Percentiles rank a stretch among this genome's conserved stretches.
Conservation (phyloP, 2,329 filamentous ascomycete species). For the Penicillium sp. region DNA sequence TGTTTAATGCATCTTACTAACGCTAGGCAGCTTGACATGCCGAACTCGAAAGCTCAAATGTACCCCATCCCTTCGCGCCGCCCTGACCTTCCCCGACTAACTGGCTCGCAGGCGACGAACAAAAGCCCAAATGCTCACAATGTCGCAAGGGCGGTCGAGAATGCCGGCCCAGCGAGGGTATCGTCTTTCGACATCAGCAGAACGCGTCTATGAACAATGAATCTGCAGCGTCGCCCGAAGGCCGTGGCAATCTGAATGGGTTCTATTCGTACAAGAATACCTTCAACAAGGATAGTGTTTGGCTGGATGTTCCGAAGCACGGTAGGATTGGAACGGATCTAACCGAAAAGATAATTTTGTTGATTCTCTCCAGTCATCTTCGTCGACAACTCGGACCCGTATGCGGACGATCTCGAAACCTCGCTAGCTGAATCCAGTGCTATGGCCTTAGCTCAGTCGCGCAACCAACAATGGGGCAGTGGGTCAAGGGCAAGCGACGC, state of each 20-base stretch:
- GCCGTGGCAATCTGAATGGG: conserved; percentile 52
- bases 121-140: conserved; percentile 60
- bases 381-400: conserved; percentile 62
- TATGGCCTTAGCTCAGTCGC: conserved; percentile 29
- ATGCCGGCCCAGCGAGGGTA: conserved; percentile 61
- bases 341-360: background rate
- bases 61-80: conserved; percentile 15
- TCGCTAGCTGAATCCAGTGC: conserved; percentile 34
- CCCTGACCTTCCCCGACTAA: conserved; percentile 2
- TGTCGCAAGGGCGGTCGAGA: conserved; percentile 61
- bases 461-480: conserved; percentile 34
- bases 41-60: conserved; percentile 64
- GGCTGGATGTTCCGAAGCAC: conserved; percentile 62
- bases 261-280: conserved; percentile 69
- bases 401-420: conserved; percentile 52
- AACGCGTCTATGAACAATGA: conserved; percentile 66
- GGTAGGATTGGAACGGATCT: conserved; percentile 36
- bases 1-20: background rate
- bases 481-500: conserved; percentile 30
- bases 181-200: conserved; percentile 68
- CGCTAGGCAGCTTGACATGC: conserved; percentile 51
- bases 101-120: conserved; percentile 49
- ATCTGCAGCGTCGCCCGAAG: conserved; percentile 39
- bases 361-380: conserved; percentile 53
- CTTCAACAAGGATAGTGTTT: conserved; percentile 60